Percentiles rank a stretch among this genome's conserved stretches.
Conservation (phyloP, 2,329 filamentous ascomycete species). For the Curvularia lunata region DNA sequence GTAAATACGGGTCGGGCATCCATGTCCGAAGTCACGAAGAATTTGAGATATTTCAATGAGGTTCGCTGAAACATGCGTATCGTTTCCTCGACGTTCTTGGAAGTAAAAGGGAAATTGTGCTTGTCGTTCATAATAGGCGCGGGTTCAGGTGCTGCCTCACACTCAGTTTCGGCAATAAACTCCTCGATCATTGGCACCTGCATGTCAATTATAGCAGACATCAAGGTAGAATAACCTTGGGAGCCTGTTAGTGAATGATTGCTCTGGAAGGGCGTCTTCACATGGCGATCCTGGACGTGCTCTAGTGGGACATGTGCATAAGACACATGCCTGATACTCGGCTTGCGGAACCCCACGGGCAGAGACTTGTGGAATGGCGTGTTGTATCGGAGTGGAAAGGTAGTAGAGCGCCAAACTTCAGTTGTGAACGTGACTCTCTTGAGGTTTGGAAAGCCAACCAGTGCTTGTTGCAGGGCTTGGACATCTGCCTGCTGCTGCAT, state of each 20-base stretch:
- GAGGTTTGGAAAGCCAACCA: constrained; percentile 47
- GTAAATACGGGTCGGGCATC: not conserved
- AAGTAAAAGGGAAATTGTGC: constrained; percentile 5
- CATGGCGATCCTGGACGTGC: not conserved
- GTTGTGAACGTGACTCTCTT: constrained; percentile 50
- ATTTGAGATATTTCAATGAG: constrained; percentile 16
- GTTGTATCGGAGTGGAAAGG: constrained; percentile 49
- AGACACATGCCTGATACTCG: constrained; percentile 43
- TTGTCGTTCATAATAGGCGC: constrained; percentile 7
- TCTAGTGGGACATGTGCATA: constrained; percentile 7
- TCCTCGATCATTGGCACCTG: constrained; percentile 41
- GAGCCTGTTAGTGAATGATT: constrained; percentile 21
- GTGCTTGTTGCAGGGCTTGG: constrained; percentile 42
- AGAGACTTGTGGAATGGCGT: constrained; percentile 54
- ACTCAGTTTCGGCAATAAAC: constrained; percentile 43
- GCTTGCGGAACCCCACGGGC: constrained; percentile 51
- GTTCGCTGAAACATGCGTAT: constrained; percentile 12
- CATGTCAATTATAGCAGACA: constrained; percentile 32
- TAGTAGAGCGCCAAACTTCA: constrained; percentile 47
- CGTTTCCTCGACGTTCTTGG: constrained; percentile 15
- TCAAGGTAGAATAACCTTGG: constrained; percentile 43
- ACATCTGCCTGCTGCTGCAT: constrained; percentile 37
- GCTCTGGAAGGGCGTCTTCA: not conserved
- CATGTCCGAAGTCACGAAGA: constrained; percentile 10
- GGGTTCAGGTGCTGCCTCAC: constrained; percentile 12